phyloP scores from a whole-genome alignment of 73 alveolate genomes.

The Loxodes magnus region DNA sequence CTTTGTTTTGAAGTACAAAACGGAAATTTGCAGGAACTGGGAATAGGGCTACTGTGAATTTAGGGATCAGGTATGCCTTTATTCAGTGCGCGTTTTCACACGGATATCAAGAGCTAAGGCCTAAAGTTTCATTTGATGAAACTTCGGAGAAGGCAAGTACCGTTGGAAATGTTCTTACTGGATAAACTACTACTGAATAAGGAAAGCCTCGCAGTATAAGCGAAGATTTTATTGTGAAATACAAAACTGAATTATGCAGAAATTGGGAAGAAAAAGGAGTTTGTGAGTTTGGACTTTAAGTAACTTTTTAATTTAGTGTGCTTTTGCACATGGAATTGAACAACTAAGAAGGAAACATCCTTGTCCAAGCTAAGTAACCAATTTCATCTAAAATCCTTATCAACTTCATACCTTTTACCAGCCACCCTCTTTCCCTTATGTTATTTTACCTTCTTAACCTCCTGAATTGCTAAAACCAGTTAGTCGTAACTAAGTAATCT shows the following conservation, averaged over 20 bases:
- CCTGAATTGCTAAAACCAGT: too few species aligned
- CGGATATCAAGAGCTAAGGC: background rate
- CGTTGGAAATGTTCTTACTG: too few species aligned
- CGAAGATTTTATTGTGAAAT: background rate
- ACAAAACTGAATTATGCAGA: slow-evolving; percentile 1
- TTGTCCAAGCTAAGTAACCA: background rate
- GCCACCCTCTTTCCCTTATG: too few species aligned
- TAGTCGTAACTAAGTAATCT: too few species aligned
- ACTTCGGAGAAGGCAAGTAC: too few species aligned
- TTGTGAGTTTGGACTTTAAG: too few species aligned
- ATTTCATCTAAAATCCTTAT: too few species aligned
- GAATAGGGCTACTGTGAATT: background rate
- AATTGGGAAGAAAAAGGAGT: background rate
- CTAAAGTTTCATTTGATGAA: too few species aligned
- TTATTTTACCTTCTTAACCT: too few species aligned
- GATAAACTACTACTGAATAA: too few species aligned
- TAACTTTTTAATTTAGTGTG: background rate
- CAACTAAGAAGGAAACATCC: background rate
- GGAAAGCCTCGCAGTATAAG: too few species aligned
- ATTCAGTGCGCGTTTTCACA: slow-evolving; percentile 1
- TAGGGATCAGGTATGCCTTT: slow-evolving; percentile 2
- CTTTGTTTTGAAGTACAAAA: background rate
- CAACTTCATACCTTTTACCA: too few species aligned
- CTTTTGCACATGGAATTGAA: background rate
- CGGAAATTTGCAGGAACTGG: slow-evolving; percentile 4